Evolutionary conservation across 2,329 filamentous ascomycete genomes (phyloP), one percentile per base, ranked within the genome.

Genomic region (Epichloe typhina): DNA sequence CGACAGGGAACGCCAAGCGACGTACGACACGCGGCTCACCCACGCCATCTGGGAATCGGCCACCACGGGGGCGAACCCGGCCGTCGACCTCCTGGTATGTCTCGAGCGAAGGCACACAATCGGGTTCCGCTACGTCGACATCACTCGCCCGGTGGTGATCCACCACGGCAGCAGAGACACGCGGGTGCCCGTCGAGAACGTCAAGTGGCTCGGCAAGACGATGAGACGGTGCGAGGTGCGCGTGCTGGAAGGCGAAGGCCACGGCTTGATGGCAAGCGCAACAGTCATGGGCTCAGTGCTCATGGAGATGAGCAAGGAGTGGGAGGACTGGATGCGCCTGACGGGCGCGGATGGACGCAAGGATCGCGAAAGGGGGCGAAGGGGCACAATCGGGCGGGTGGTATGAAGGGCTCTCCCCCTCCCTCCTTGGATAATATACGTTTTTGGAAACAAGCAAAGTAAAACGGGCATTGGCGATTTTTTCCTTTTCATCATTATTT

Each of bases 51-150:
- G 93, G 93, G 85, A 91, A 53, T 76, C 94, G 17, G 89, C 93
- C 1, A 97, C 91, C 0, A 84, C 84, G 1, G 86, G 90, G 47
- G 89, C 90, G 2, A 97, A 98, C 63, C 93, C 93, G 0, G 91
- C 93, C 0, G 88, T 95, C 0, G 93, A 98, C 65, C 71, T 98
- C 17, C 73, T 98, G 1, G 86, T 96, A 5, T 98, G 93, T 63
- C 75, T 98, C 2, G 93, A 98, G 66, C 82, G 93, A 21, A 80
- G 87, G 31, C 88, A 95, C 60, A 83, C 86, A 0, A 95, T 98
- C 59, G 93, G 93, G 0, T 98, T 98, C 70, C 82, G 90, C 47
- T 98, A 98, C 63, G 91, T 95, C 17, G 93, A 98, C 63, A 95
- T 98, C 57, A 94, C 86, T 5, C 80, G 89, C 8, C 80, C 88